Conservation (phyloP, 2,329 filamentous ascomycete species). For the Cordyceps cicadae region DNA sequence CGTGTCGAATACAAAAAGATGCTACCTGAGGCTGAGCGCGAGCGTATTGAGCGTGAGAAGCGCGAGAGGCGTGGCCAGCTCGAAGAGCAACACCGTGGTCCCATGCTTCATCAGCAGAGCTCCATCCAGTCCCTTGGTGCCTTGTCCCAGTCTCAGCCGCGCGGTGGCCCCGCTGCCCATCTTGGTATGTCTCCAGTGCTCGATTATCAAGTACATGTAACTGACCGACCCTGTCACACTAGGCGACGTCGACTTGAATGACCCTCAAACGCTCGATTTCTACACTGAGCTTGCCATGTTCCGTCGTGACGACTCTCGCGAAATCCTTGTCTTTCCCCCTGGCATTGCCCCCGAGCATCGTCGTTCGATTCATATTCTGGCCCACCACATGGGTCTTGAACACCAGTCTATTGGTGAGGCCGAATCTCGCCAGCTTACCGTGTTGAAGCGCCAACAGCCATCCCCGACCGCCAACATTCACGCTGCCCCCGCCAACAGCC, state of each 20-base stretch:
- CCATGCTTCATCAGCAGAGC: conserved; percentile 72
- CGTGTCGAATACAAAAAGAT: conserved; percentile 99
- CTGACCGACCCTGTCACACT: not conserved
- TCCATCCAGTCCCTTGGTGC: conserved; percentile 73
- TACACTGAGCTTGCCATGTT: conserved; percentile 89
- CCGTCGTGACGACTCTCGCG: conserved; percentile 68
- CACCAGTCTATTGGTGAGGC: conserved; percentile 85
- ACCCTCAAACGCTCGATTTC: conserved; percentile 75
- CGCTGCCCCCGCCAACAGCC: conserved; percentile 52
- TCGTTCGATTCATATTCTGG: conserved; percentile 84
- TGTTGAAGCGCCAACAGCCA: conserved; percentile 60
- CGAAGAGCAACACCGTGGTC: conserved; percentile 85
- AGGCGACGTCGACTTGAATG: conserved; percentile 80
- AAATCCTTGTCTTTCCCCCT: conserved; percentile 76
- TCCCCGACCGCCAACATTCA: conserved; percentile 48
- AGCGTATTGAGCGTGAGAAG: conserved; percentile 95
- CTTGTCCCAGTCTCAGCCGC: conserved; percentile 55
- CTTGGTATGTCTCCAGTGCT: conserved; percentile 32
- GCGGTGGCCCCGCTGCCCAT: conserved; percentile 25
- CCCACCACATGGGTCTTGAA: conserved; percentile 87
- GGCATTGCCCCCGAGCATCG: conserved; percentile 76
- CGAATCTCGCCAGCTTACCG: conserved; percentile 82
- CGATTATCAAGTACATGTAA: not conserved
- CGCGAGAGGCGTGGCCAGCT: conserved; percentile 90
- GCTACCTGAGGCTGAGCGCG: conserved; percentile 87